Evolutionary conservation across 495 filamentous ascomycete genomes (phyloP), one percentile per base, ranked within the genome.

Genomic region (Tuber indicum): DNA sequence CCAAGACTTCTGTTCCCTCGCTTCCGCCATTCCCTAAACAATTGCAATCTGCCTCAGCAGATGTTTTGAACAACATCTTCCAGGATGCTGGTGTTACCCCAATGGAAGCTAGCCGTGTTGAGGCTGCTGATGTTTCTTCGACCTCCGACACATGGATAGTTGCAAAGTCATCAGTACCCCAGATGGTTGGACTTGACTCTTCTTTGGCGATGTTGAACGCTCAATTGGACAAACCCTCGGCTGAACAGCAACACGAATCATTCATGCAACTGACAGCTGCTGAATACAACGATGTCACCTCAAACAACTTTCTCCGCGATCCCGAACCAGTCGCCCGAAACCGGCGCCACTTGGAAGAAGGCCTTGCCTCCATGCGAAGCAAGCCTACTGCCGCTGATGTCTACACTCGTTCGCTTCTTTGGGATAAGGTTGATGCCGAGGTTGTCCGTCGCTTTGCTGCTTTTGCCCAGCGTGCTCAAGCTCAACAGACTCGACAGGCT

Each of bases 371-470:
- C 43, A 93, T 96, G 91, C 90, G 93, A 77, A 86, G 87, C 77
- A 90, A 92, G 82, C 86, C 89, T 75, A 88, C 88, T 73, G 93
- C 89, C 49, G 91, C 92, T 44, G 94, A 97, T 81, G 93, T 98
- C 66, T 97, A 98, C 86, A 96, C 93, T 43, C 88, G 95, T 44
- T 96, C 93, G 72, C 88, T 99, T 76, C 91, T 99, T 81, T 98
- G 94, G 94, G 94, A 97, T 82, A 91, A 92, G 83, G 92, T 99
- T 77, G 94, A 96, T 70, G 87, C 90, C 78, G 94, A 99, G 82
- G 93, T 98, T 70, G 94, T 99, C 73, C 90, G 91, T 76, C 92
- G 95, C 85, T 99, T 98, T 86, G 92, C 91, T 97, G 90, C 93
- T 96, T 76, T 88, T 89, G 84, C 87, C 91, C 76, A 83, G 71